A percentile compares a stretch with the other conserved stretches of the same genome.
Evolutionary conservation across 345 rosid species (phyloP).

Genomic region (Linum trigynum): DNA sequence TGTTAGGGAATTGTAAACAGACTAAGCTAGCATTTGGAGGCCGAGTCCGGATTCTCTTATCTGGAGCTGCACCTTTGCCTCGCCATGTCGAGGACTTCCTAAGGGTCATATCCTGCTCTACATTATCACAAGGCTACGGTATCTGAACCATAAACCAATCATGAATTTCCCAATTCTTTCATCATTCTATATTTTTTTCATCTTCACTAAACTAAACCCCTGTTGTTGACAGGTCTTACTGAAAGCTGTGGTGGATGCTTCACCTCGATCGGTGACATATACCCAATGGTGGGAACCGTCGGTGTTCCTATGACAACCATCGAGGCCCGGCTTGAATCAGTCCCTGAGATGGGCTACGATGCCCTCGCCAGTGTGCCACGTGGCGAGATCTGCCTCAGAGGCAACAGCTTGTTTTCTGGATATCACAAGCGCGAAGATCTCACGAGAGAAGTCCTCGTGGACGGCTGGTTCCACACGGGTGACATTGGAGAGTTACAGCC

Average conservation of each 20-base stretch:
- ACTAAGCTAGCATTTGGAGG: slow-evolving; percentile 78
- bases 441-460: slow-evolving; percentile 64
- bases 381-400: slow-evolving; percentile 90
- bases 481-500: slow-evolving; percentile 90
- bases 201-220: not conserved
- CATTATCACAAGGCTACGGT: slow-evolving; percentile 93
- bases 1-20: slow-evolving; percentile 23
- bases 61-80: slow-evolving; percentile 96
- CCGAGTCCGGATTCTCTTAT: slow-evolving; percentile 58
- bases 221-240: slow-evolving; percentile 55
- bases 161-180: not conserved
- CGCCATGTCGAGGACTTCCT: slow-evolving; percentile 83
- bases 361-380: slow-evolving; percentile 55
- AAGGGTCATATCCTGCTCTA: slow-evolving; percentile 69
- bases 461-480: slow-evolving; percentile 98
- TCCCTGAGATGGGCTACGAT: slow-evolving; percentile 91
- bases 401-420: slow-evolving; percentile 73
- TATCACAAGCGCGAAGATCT: slow-evolving; percentile 85
- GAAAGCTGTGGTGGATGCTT: slow-evolving; percentile 90
- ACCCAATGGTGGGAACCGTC: slow-evolving; percentile 82
- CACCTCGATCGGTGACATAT: slow-evolving; percentile 63
- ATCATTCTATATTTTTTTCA: not conserved
- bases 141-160: slow-evolving; percentile 7
- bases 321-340: slow-evolving; percentile 85
- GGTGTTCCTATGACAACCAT: slow-evolving; percentile 85